phyloP scores from a whole-genome alignment of 2,329 filamentous ascomycete genomes.

The Ceratocystis papillata region DNA sequence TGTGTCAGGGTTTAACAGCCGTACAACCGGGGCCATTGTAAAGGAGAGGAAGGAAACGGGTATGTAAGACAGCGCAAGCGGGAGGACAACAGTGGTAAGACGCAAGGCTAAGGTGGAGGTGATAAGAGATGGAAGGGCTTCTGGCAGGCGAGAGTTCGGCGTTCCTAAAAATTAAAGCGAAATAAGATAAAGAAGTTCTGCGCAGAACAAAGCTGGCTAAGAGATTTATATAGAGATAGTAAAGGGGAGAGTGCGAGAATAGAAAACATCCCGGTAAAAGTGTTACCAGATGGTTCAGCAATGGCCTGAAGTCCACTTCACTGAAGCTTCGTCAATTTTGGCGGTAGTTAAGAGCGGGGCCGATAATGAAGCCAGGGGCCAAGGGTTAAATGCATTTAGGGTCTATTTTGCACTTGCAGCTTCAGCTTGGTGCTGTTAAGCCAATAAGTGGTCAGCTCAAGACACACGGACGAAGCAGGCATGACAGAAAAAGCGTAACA shows the following conservation, averaged over 20 bases:
- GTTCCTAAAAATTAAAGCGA: no score
- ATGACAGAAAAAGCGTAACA: background rate
- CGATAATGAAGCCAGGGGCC: background rate
- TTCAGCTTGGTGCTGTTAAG: background rate
- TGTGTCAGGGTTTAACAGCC: slow-evolving; percentile 36
- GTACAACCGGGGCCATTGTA: slow-evolving; percentile 28
- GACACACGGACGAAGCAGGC: background rate
- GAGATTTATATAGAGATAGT: no score
- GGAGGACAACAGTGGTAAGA: background rate
- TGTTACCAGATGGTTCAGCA: no score
- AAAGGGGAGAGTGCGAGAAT: no score
- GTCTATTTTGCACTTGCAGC: background rate
- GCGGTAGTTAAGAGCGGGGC: slow-evolving; percentile 13
- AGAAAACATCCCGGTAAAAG: no score
- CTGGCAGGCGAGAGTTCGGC: background rate
- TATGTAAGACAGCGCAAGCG: background rate
- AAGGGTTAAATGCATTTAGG: slow-evolving; percentile 10
- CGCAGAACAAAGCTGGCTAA: no score
- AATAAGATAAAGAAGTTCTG: no score
- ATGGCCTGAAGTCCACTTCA: no score
- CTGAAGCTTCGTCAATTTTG: no score
- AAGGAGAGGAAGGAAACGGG: background rate
- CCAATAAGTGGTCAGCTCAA: background rate
- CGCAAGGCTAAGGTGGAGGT: background rate
- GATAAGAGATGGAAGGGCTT: background rate